phyloP scores from a whole-genome alignment of 2,329 filamentous ascomycete species.

The Alternaria alternata region DNA sequence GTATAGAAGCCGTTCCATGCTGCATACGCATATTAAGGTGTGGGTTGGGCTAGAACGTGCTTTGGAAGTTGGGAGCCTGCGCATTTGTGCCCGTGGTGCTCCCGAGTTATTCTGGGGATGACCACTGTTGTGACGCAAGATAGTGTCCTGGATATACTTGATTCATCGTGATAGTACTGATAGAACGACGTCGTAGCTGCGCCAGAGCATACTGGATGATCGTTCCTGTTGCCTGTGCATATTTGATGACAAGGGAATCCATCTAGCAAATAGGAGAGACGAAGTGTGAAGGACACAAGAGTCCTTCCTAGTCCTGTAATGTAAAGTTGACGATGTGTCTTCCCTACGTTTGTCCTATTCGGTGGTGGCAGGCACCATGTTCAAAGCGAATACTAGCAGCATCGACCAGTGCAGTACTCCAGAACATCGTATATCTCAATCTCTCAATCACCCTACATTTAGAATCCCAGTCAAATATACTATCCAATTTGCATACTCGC shows the following conservation, averaged over 20 bases:
- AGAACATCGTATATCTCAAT: constrained; percentile 13
- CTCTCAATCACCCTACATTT: constrained; percentile 12
- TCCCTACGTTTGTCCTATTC: background rate
- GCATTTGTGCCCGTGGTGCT: background rate
- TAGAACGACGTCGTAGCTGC: background rate
- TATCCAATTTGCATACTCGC: constrained; percentile 5
- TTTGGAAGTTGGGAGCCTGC: background rate
- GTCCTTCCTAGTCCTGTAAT: background rate
- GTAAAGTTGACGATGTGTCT: background rate
- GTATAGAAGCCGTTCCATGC: constrained; percentile 2
- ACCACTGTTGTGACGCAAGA: background rate
- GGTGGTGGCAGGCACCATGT: background rate
- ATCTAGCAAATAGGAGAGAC: background rate
- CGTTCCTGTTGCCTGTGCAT: background rate
- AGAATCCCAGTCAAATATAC: constrained; percentile 6
- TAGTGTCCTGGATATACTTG: background rate
- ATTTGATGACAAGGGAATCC: background rate
- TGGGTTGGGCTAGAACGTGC: constrained; percentile 11
- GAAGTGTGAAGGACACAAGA: background rate
- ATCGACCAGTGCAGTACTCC: background rate
- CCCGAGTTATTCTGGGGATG: background rate
- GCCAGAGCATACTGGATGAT: background rate
- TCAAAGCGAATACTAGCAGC: background rate
- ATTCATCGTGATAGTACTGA: background rate
- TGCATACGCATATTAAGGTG: constrained; percentile 11